phyloP scores from a whole-genome alignment of 768 basidiomycete species.

The Kockovaella imperatae region DNA sequence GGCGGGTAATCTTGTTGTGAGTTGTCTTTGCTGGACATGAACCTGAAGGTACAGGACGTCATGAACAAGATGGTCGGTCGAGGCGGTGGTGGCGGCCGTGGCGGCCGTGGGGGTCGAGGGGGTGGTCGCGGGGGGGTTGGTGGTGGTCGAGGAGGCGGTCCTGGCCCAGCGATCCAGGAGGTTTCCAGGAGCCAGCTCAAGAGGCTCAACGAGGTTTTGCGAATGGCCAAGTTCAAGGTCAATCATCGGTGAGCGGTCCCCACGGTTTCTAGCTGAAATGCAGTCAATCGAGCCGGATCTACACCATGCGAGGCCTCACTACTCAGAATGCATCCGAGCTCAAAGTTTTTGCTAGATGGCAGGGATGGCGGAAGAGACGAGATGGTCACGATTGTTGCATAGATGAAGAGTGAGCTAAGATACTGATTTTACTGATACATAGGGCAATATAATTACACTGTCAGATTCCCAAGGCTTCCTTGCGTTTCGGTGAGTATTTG shows the following conservation, averaged over 20 bases:
- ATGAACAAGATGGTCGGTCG: constrained; percentile 28
- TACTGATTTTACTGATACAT: constrained; percentile 12
- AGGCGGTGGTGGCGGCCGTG: constrained; percentile 19
- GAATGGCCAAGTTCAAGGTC: constrained; percentile 38
- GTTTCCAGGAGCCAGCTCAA: constrained; percentile 19
- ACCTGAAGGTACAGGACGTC: constrained; percentile 18
- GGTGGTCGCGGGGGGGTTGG: constrained; percentile 21
- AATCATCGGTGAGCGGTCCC: constrained; percentile 28
- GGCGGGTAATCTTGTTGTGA: constrained; percentile 34
- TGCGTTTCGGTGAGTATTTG: constrained; percentile 10
- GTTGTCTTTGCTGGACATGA: background rate
- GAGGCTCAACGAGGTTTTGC: constrained; percentile 35
- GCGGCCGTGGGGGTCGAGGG: constrained; percentile 21
- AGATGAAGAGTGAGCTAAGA: constrained; percentile 7
- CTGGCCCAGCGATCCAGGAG: constrained; percentile 17
- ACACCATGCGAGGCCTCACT: constrained; percentile 20
- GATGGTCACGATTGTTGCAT: constrained; percentile 27
- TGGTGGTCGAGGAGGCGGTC: constrained; percentile 9
- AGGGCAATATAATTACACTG: constrained; percentile 30
- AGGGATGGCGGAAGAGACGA: constrained; percentile 30
- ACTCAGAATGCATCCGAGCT: constrained; percentile 29
- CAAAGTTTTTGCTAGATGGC: constrained; percentile 33
- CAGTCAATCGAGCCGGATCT: constrained; percentile 8
- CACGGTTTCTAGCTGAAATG: background rate
- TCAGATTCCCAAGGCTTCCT: constrained; percentile 38